Evolutionary conservation across 2,329 filamentous ascomycete genomes (phyloP).

Genomic region (Ophiocordyceps camponoti-leonardi): DNA sequence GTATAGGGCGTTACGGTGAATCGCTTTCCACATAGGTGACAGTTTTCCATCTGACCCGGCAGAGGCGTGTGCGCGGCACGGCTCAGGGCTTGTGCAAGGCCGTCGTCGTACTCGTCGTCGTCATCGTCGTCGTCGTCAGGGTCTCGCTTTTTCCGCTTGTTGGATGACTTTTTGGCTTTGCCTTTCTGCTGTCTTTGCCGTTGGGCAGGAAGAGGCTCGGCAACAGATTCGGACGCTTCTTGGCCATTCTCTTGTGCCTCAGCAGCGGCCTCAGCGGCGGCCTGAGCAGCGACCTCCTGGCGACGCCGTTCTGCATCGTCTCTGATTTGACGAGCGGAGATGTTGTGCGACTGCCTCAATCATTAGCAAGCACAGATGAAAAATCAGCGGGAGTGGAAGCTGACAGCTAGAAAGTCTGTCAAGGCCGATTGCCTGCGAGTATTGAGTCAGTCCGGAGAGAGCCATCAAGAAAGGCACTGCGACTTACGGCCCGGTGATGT

Average conservation of each 20-base stretch:
- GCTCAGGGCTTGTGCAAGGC: constrained; percentile 28
- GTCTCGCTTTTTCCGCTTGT: constrained; percentile 28
- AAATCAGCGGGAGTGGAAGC: constrained; percentile 3
- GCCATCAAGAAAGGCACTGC: neutral
- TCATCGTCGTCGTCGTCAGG: constrained; percentile 26
- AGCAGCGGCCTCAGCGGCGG: constrained; percentile 7
- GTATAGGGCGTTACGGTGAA: constrained; percentile 91
- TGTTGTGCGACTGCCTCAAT: constrained; percentile 45
- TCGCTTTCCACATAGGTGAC: constrained; percentile 66
- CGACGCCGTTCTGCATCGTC: constrained; percentile 30
- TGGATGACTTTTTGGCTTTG: constrained; percentile 40
- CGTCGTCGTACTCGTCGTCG: constrained; percentile 19
- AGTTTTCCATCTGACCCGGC: constrained; percentile 82
- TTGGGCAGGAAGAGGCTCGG: constrained; percentile 12
- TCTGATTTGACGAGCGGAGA: constrained; percentile 41
- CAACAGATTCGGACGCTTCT: constrained; percentile 5
- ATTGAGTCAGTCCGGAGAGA: no score
- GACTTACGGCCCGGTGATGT: constrained; percentile 22
- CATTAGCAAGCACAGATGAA: constrained; percentile 6
- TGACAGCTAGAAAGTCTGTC: constrained; percentile 34
- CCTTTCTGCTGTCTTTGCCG: constrained; percentile 25
- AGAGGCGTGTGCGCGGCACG: constrained; percentile 31
- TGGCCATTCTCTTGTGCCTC: constrained; percentile 7
- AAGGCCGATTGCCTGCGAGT: constrained; percentile 30
- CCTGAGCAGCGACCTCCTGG: constrained; percentile 16